phyloP scores from a whole-genome alignment of 306 rosid species.

The Vigna hirtella region DNA sequence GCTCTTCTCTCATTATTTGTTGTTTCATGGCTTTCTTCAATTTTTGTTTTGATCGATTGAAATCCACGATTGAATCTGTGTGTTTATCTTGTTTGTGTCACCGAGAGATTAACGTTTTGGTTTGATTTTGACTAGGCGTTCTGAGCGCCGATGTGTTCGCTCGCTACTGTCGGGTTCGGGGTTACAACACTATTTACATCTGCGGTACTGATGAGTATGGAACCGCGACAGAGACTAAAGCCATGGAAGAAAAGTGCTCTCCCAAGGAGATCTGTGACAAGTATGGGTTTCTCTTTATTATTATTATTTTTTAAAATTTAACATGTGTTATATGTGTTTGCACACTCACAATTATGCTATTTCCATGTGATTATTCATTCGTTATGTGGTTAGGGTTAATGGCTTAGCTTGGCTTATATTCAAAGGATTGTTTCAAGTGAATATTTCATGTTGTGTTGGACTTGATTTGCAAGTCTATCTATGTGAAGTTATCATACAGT shows the following conservation, averaged over 20 bases:
- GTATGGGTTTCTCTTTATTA: slow-evolving; percentile 45
- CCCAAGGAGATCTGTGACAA: slow-evolving; percentile 94
- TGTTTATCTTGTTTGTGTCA: neutral
- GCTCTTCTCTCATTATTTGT: neutral
- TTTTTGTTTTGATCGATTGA: neutral
- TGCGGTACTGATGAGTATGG: slow-evolving; percentile 98
- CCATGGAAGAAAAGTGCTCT: slow-evolving; percentile 91
- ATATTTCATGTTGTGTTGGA: slow-evolving; percentile 3
- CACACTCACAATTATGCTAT: neutral
- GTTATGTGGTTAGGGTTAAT: slow-evolving; percentile 30
- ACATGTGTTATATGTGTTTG: neutral
- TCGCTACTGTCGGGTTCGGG: slow-evolving; percentile 85
- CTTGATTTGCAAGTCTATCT: slow-evolving; percentile 5
- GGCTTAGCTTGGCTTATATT: neutral
- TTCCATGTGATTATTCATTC: neutral
- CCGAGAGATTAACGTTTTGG: neutral
- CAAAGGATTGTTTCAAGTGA: neutral
- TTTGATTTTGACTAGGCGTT: slow-evolving; percentile 59
- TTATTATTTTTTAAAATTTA: neutral
- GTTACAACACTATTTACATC: slow-evolving; percentile 79
- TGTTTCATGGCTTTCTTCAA: neutral
- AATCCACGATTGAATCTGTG: neutral
- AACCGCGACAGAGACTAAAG: slow-evolving; percentile 95
- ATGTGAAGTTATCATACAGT: neutral
- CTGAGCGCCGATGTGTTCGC: slow-evolving; percentile 97